These are phyloP conservation scores for Tulasnella sp. DNA, from an alignment of 768 basidiomycete genomes.

Conservation along the genomic window DNA sequence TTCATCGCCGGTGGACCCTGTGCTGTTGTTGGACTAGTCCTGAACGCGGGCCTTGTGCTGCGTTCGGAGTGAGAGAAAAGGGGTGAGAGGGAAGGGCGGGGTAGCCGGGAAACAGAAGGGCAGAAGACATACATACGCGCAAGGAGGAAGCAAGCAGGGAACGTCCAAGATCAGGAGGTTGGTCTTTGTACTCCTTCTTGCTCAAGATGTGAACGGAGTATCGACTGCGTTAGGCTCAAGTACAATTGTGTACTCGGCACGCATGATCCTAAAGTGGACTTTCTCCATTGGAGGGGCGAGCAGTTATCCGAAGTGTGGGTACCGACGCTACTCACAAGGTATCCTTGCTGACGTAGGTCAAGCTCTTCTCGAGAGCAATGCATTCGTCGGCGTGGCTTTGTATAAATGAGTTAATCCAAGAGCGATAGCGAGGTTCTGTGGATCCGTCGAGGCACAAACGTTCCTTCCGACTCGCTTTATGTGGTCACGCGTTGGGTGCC, in stretches of 20 bases:
- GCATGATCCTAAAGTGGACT: slow-evolving; percentile 41
- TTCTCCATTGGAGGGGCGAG: background rate
- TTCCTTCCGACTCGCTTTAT: background rate
- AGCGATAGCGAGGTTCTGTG: background rate
- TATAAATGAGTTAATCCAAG: background rate
- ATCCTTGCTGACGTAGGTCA: slow-evolving; percentile 54
- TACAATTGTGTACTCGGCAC: slow-evolving; percentile 51
- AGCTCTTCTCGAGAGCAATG: slow-evolving; percentile 51
- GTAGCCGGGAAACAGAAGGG: background rate
- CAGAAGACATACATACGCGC: background rate
- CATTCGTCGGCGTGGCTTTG: slow-evolving; percentile 47
- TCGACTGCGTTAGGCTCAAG: slow-evolving; percentile 51
- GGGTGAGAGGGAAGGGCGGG: background rate
- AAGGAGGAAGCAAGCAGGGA: slow-evolving; percentile 56
- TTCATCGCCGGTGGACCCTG: slow-evolving; percentile 49
- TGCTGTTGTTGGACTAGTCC: slow-evolving; percentile 10
- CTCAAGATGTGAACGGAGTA: slow-evolving; percentile 56
- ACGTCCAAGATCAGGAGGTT: slow-evolving; percentile 55
- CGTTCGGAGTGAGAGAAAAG: no score
- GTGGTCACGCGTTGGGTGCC: slow-evolving; percentile 11
- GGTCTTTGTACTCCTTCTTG: slow-evolving; percentile 50
- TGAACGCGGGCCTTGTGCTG: slow-evolving; percentile 50
- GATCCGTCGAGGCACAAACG: background rate
- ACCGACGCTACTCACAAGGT: background rate
- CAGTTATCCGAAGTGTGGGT: no score